Percentiles rank a stretch among this genome's conserved stretches.
phyloP scores from a whole-genome alignment of 768 basidiomycete species.

The Coprinopsis cinerea region DNA sequence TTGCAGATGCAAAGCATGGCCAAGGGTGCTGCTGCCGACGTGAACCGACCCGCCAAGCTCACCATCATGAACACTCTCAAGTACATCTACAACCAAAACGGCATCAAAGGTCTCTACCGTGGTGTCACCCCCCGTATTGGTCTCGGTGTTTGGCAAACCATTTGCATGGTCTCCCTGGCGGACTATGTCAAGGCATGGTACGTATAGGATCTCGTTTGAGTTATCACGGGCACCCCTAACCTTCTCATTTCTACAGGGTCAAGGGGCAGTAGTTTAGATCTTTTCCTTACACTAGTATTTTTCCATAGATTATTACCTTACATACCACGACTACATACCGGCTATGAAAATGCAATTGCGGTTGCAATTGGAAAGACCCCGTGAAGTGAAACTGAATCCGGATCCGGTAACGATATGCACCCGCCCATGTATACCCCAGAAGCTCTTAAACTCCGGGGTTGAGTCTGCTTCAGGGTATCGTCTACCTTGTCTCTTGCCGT shows the following conservation, averaged over 20 bases:
- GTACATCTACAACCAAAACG: conserved; percentile 97
- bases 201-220: conserved; percentile 14
- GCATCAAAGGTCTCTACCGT: conserved; percentile 92
- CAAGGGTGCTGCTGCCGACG: conserved; percentile 60
- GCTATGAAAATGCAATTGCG: background rate
- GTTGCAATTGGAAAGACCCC: background rate
- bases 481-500: conserved; percentile 15
- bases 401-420: conserved; percentile 8
- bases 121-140: conserved; percentile 97
- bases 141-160: conserved; percentile 93
- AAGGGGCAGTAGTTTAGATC: conserved; percentile 10
- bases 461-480: no score
- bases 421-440: conserved; percentile 3
- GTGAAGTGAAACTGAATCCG: conserved; percentile 5
- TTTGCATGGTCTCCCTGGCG: conserved; percentile 98
- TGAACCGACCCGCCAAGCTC: conserved; percentile 84
- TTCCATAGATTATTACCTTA: conserved; percentile 21
- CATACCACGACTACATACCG: background rate
- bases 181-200: conserved; percentile 92
- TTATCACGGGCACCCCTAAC: background rate
- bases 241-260: conserved; percentile 15
- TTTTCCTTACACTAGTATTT: conserved; percentile 20
- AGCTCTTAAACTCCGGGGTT: conserved; percentile 2
- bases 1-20: conserved; percentile 98
- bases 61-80: conserved; percentile 86